These are phyloP conservation scores for Mrakia blollopis DNA, from an alignment of 768 basidiomycete genomes.

Conservation along the genomic window DNA sequence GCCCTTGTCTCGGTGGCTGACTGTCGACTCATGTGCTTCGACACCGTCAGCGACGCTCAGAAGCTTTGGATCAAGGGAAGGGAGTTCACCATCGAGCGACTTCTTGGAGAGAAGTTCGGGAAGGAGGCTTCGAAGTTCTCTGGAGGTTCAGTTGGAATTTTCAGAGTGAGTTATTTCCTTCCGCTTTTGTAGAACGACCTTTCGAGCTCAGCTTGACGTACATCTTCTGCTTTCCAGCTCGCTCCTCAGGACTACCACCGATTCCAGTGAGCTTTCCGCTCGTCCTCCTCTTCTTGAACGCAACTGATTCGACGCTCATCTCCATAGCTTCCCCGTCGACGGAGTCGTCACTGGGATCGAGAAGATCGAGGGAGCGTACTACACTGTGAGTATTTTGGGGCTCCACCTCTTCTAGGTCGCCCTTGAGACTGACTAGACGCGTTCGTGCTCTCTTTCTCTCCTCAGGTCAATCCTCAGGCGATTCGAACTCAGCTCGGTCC, in stretches of 20 bases:
- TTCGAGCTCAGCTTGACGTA: too few relatives aligned
- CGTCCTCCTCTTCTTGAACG: background rate
- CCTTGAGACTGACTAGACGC: background rate
- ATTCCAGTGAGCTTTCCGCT: slow-evolving; percentile 51
- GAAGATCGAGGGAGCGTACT: slow-evolving; percentile 84
- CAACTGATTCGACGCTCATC: slow-evolving; percentile 44
- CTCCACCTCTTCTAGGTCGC: background rate
- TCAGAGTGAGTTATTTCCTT: slow-evolving; percentile 10
- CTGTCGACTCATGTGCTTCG: slow-evolving; percentile 91
- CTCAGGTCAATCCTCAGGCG: slow-evolving; percentile 85
- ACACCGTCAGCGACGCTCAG: slow-evolving; percentile 77
- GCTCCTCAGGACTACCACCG: slow-evolving; percentile 94
- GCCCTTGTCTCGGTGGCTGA: slow-evolving; percentile 86
- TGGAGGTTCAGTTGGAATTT: slow-evolving; percentile 66
- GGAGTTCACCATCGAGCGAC: slow-evolving; percentile 73
- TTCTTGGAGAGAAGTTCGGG: slow-evolving; percentile 75
- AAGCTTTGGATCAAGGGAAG: slow-evolving; percentile 94
- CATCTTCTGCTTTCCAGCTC: slow-evolving; percentile 41
- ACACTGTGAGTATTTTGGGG: slow-evolving; percentile 51
- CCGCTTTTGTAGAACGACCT: too few relatives aligned
- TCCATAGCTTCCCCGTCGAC: slow-evolving; percentile 57
- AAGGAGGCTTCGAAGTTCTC: slow-evolving; percentile 63
- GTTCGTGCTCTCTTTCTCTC: background rate
- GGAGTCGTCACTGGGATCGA: slow-evolving; percentile 77
- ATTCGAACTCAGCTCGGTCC: slow-evolving; percentile 61